Conservation (phyloP, 2,329 filamentous ascomycete species). For the Fusarium scirpi region DNA sequence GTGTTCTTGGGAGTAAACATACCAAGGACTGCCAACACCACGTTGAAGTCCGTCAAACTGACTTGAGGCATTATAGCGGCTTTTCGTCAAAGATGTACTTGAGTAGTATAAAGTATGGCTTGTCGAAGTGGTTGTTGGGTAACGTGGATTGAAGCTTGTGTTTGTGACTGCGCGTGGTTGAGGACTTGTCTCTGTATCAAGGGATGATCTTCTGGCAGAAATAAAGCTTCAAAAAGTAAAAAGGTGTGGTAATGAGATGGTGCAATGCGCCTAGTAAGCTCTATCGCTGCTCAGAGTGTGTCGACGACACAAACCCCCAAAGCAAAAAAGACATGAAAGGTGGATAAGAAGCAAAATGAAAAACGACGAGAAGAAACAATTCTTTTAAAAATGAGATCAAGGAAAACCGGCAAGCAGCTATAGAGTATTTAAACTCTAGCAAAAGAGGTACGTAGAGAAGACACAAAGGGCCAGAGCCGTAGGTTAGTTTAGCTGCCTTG, state of each 20-base stretch:
- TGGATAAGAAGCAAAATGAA: background rate
- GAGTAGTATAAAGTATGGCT: background rate
- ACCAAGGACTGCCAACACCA: slow-evolving; percentile 62
- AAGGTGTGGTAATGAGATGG: background rate
- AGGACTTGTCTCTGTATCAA: no score
- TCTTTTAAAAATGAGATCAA: background rate
- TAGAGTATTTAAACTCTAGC: background rate
- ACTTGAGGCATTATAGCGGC: slow-evolving; percentile 51
- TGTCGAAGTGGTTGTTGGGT: background rate
- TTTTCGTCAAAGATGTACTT: background rate
- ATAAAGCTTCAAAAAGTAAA: no score
- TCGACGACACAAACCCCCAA: background rate
- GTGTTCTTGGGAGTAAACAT: slow-evolving; percentile 22
- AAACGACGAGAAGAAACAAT: background rate
- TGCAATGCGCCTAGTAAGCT: background rate
- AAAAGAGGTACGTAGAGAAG: background rate
- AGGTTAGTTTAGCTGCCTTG: background rate
- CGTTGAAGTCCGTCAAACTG: slow-evolving; percentile 62
- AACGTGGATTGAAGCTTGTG: no score
- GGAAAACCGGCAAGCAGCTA: background rate
- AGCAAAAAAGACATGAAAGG: background rate
- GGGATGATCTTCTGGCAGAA: no score
- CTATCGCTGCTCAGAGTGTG: background rate
- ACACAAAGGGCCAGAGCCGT: no score
- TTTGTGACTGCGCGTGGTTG: no score